Evolutionary conservation across 2,329 filamentous ascomycete species (phyloP).

Genomic region (Alternaria sp.): DNA sequence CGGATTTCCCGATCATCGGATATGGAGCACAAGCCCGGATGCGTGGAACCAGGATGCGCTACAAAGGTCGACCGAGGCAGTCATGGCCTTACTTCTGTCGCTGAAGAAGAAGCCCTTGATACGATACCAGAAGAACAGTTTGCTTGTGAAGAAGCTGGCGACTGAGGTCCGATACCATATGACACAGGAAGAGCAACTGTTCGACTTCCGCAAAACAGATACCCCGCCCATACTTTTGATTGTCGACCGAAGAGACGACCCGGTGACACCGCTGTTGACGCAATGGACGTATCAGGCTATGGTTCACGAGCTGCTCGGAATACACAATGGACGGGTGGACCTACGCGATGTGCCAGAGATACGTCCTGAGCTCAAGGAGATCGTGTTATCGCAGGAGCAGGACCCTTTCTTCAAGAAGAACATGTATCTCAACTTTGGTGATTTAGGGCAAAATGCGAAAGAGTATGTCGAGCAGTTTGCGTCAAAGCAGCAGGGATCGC

Average conservation of each 20-base stretch:
- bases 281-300: constrained; percentile 99
- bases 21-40: constrained; percentile 85
- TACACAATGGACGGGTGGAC: constrained; percentile 93
- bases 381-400: constrained; percentile 94
- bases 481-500: constrained; percentile 93
- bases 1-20: constrained; percentile 71
- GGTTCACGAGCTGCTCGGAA: constrained; percentile 95
- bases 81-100: constrained; percentile 82
- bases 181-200: constrained; percentile 93
- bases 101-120: constrained; percentile 97
- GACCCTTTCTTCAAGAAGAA: constrained; percentile 99
- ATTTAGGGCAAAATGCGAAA: constrained; percentile 94
- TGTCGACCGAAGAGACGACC: constrained; percentile 90
- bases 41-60: constrained; percentile 90
- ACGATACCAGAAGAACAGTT: constrained; percentile 88
- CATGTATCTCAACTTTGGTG: constrained; percentile 98
- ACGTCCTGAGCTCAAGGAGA: constrained; percentile 86
- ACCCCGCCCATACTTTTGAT: constrained; percentile 92
- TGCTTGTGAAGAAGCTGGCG: constrained; percentile 89
- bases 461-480: constrained; percentile 99
- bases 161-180: constrained; percentile 92
- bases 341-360: constrained; percentile 84
- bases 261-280: constrained; percentile 89
- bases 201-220: constrained; percentile 94
- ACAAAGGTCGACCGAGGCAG: constrained; percentile 83